Conservation (phyloP, 169 alveolate species). For the Eimeria sp. region DNA sequence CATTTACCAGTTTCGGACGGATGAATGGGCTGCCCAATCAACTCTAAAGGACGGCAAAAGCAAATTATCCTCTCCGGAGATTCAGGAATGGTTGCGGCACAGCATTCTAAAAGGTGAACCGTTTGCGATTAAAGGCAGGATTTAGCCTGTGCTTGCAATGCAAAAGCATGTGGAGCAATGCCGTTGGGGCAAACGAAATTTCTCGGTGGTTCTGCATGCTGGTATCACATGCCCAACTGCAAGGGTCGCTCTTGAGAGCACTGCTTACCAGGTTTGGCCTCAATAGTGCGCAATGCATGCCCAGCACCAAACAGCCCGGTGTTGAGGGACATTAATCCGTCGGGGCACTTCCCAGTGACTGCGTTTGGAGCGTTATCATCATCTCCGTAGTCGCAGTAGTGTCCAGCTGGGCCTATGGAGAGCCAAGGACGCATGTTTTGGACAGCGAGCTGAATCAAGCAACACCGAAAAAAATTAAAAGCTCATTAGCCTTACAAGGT, state of each 20-base stretch:
- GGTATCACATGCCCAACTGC: background rate
- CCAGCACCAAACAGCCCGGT: slow-evolving; percentile 41
- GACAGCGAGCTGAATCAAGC: background rate
- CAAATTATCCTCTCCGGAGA: background rate
- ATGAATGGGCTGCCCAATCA: background rate
- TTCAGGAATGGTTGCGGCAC: background rate
- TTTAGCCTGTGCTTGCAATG: background rate
- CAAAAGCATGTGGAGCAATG: background rate
- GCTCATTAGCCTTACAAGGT: slow-evolving; percentile 36
- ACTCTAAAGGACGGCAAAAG: background rate
- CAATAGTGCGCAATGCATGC: slow-evolving; percentile 52
- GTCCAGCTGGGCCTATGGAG: slow-evolving; percentile 75
- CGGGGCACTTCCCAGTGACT: slow-evolving; percentile 52
- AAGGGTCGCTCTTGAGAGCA: background rate
- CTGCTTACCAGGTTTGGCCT: slow-evolving; percentile 31
- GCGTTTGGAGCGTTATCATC: slow-evolving; percentile 31
- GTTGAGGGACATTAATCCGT: slow-evolving; percentile 33
- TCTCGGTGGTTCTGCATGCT: background rate
- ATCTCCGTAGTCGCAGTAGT: slow-evolving; percentile 73
- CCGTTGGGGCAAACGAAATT: background rate
- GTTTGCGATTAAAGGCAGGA: background rate
- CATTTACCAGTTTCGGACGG: background rate
- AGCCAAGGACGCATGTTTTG: background rate
- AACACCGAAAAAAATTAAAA: too few species aligned
- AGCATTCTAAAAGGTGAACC: background rate